phyloP scores from a whole-genome alignment of 163 green algal genomes.

The Chlorella variabilis region DNA sequence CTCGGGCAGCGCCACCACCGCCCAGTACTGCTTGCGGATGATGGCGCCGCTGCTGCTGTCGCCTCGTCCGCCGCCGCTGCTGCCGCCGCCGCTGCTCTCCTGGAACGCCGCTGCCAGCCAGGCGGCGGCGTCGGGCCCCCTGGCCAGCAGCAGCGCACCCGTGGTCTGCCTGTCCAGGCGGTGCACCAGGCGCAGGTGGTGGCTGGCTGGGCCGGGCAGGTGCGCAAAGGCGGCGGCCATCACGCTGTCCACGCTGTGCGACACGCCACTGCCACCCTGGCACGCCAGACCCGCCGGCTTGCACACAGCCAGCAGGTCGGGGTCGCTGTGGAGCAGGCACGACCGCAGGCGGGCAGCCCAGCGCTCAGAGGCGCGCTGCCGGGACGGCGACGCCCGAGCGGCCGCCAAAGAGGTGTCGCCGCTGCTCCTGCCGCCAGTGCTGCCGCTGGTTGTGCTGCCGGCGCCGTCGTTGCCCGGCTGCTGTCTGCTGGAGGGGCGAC shows the following conservation, averaged over 20 bases:
- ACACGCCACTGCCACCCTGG: constrained; percentile 42
- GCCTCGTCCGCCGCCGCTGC: background rate
- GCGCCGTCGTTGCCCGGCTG: no score
- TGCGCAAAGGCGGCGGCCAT: constrained; percentile 2
- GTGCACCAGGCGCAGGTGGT: constrained; percentile 48
- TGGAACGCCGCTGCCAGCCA: constrained; percentile 30
- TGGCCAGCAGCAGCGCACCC: constrained; percentile 47
- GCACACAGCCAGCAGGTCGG: constrained; percentile 42
- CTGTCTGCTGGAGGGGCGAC: background rate
- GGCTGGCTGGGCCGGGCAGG: background rate
- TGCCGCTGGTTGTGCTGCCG: no score
- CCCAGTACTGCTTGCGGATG: constrained; percentile 46
- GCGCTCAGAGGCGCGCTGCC: background rate
- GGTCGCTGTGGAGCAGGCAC: constrained; percentile 27
- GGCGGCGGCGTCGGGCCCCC: constrained; percentile 23
- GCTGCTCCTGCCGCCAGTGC: background rate
- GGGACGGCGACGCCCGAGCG: background rate
- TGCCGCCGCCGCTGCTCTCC: background rate
- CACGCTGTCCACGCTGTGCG: constrained; percentile 32
- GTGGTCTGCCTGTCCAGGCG: constrained; percentile 42
- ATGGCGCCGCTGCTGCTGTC: background rate
- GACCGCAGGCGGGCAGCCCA: constrained; percentile 10
- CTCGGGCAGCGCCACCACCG: constrained; percentile 17
- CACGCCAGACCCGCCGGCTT: constrained; percentile 47
- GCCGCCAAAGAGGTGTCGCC: background rate